Base-by-base conservation (phyloP, 1,284 basidiomycete species). In the Ustilago tritici region DNA sequence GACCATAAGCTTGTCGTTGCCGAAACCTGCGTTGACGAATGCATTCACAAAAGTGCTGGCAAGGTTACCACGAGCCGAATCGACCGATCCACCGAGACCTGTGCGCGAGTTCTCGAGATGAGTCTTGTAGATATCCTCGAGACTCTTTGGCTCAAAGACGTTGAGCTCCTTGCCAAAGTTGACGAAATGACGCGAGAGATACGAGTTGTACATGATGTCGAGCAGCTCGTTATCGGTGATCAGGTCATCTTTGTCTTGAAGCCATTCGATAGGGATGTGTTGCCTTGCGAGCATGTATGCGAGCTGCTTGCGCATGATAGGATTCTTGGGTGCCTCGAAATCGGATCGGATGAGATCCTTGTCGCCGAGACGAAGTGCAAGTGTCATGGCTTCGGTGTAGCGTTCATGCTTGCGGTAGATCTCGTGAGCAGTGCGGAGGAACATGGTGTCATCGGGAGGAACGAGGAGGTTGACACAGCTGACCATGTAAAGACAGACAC, bases 401-500 rank as follows among this genome's bases (percentile, higher is more conserved):
- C 93, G 93, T 78, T 91, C 90, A 86, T 95, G 91, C 83, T 93
- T 91, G 73, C 94, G 90, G 86, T 98, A 99, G 73, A 99, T 94
- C 47, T 89, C 89, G 82, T 98, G 95, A 10, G 94, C 94, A 2
- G 95, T 94, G 65, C 91, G 91, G 53, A 99, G 90, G 90, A 99
- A 99, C 17, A 92, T 89, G 47, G 92, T 88, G 83, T 99, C 97
- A 85, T 99, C 97, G 52, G 95, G 95, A 50, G 95, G 94, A 0
- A 94, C 92, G 4, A 99, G 90, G 60, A 98, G 90, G 82, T 92
- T 93, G 7, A 98, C 93, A 84, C 84, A 94, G 93, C 92, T 91
- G 86, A 97, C 92, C 94, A 99, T 98, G 87, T 99, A 99, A 67
- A 93, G 91, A 83, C 96, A 98, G n/a, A 99, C 95, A 61, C 97